These are phyloP conservation scores for Aspergillus jensenii DNA, from an alignment of 2,329 filamentous ascomycete species.

Conservation along the genomic window DNA sequence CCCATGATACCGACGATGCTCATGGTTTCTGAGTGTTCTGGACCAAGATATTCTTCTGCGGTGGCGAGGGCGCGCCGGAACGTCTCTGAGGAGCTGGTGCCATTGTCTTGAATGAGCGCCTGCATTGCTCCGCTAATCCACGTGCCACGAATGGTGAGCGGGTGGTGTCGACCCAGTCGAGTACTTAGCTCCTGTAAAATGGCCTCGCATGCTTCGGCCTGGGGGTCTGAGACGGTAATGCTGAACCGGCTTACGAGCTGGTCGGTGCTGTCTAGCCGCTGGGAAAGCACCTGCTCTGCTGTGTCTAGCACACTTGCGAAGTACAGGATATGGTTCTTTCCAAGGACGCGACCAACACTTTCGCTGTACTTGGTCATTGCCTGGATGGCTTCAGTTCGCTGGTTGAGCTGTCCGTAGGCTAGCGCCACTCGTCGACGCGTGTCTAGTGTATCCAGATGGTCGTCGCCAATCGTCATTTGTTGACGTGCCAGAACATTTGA, in stretches of 20 bases:
- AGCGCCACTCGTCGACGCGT: constrained; percentile 28
- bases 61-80: constrained; percentile 29
- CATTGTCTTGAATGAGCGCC: constrained; percentile 18
- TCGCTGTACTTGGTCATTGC: constrained; percentile 24
- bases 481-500: constrained; percentile 33
- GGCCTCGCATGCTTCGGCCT: constrained; percentile 16
- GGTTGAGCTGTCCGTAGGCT: constrained; percentile 23
- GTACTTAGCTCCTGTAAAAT: constrained; percentile 22
- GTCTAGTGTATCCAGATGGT: constrained; percentile 30
- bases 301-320: constrained; percentile 22
- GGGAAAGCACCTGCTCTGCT: constrained; percentile 24
- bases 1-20: constrained; percentile 29
- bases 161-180: constrained; percentile 22
- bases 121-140: constrained; percentile 23
- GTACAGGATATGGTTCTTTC: constrained; percentile 28
- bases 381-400: constrained; percentile 24
- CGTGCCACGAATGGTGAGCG: constrained; percentile 25
- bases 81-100: constrained; percentile 26
- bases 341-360: constrained; percentile 23
- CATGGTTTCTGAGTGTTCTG: constrained; percentile 28
- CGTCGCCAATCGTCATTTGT: constrained; percentile 33
- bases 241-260: constrained; percentile 8
- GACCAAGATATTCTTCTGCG: constrained; percentile 27
- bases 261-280: constrained; percentile 14
- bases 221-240: constrained; percentile 15